Evolutionary conservation across 305 asterid genomes (phyloP).

Genomic region (Fraxinus xanthoxyloides): DNA sequence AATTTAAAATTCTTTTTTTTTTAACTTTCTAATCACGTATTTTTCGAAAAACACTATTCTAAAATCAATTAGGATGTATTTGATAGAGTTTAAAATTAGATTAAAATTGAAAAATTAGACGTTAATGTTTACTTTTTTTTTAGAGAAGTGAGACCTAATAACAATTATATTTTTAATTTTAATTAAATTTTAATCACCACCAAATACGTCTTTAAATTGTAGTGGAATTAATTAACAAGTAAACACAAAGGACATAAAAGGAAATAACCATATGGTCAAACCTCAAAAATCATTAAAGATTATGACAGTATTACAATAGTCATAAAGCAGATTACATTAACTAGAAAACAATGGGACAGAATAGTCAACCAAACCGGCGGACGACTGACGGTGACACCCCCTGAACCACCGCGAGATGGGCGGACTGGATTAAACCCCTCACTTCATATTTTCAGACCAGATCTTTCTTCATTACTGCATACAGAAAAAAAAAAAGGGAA

Average conservation of each 20-base stretch:
- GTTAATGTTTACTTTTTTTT: no score
- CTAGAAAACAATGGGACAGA: slow-evolving; percentile 19
- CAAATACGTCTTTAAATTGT: no score
- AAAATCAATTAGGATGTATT: no score
- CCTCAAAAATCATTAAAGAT: slow-evolving; percentile 18
- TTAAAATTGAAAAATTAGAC: no score
- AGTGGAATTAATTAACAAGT: background rate
- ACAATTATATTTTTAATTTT: no score
- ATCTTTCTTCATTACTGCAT: slow-evolving; percentile 6
- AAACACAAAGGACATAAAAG: background rate
- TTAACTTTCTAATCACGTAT: no score
- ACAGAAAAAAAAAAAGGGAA: background rate
- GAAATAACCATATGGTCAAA: slow-evolving; percentile 27
- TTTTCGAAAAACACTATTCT: no score
- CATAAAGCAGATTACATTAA: background rate
- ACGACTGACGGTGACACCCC: slow-evolving; percentile 36
- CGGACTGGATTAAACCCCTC: slow-evolving; percentile 10
- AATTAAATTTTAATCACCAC: no score
- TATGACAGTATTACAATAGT: background rate
- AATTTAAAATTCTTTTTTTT: no score
- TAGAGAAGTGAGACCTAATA: no score
- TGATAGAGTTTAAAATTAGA: no score
- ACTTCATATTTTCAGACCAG: background rate
- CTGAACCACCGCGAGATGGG: slow-evolving; percentile 25
- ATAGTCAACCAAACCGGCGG: slow-evolving; percentile 35